Conservation (phyloP, 106 monocot species). For the Apostasia ramifera region DNA sequence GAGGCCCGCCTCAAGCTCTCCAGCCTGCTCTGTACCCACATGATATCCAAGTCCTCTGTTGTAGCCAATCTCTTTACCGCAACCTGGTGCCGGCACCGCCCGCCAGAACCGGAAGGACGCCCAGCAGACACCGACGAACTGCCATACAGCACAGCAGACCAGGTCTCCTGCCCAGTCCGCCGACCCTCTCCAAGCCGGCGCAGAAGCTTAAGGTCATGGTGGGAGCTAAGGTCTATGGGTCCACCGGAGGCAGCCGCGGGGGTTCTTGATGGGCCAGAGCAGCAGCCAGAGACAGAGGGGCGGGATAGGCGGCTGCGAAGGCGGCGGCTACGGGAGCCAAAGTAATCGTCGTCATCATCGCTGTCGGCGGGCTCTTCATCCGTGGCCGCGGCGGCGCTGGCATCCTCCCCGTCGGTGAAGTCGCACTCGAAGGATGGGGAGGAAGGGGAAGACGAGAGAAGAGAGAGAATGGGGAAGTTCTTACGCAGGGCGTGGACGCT, state of each 20-base stretch:
- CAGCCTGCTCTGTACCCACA: conserved; percentile 54
- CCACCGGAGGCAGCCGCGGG: conserved; percentile 9
- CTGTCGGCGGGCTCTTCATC: conserved; percentile 12
- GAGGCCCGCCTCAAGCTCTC: conserved; percentile 54
- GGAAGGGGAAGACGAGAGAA: conserved; percentile 63
- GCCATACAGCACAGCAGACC: conserved; percentile 66
- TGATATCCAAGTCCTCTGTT: conserved; percentile 62
- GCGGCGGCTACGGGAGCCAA: conserved; percentile 6
- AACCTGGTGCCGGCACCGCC: conserved; percentile 71
- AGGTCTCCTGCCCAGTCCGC: conserved; percentile 67
- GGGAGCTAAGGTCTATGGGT: conserved; percentile 57
- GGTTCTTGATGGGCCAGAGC: conserved; percentile 14
- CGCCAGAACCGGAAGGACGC: conserved; percentile 13
- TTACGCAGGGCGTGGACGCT: conserved; percentile 80
- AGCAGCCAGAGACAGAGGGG: conserved; percentile 31
- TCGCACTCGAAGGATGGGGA: conserved; percentile 60
- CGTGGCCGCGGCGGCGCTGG: conserved; percentile 9
- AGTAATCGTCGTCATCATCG: conserved; percentile 33
- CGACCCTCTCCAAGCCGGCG: conserved; percentile 44
- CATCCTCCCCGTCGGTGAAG: conserved; percentile 48
- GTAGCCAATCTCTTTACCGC: conserved; percentile 69
- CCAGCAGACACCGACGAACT: conserved; percentile 15
- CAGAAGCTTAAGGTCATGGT: conserved; percentile 71
- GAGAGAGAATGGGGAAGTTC: conserved; percentile 87
- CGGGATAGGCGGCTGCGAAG: conserved; percentile 14